A percentile compares a stretch with the other conserved stretches of the same genome.
phyloP scores from a whole-genome alignment of 768 basidiomycete species.

The Mycena galopus region DNA sequence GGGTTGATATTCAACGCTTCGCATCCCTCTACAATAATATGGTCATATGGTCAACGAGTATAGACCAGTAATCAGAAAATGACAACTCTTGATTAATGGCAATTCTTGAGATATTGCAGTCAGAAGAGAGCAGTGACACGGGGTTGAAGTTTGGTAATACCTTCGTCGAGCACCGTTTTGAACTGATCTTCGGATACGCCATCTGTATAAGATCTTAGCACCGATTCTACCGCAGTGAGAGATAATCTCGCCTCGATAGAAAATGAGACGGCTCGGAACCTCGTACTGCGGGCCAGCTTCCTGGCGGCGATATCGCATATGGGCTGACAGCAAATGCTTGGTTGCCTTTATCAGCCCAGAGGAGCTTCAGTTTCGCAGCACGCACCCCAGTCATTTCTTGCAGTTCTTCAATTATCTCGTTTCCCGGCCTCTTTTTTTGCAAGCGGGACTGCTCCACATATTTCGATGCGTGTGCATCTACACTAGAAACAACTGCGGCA shows the following conservation, averaged over 20 bases:
- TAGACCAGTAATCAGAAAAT: conserved; percentile 44
- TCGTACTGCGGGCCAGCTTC: conserved; percentile 66
- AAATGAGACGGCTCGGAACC: conserved; percentile 78
- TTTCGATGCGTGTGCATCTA: conserved; percentile 81
- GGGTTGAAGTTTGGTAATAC: conserved; percentile 54
- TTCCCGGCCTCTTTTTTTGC: conserved; percentile 68
- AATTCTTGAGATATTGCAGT: conserved; percentile 61
- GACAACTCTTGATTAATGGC: conserved; percentile 65
- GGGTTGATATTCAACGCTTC: conserved; percentile 65
- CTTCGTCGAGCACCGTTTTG: conserved; percentile 66
- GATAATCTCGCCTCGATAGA: conserved; percentile 74
- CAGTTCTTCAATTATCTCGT: conserved; percentile 86
- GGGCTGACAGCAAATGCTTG: too few relatives aligned
- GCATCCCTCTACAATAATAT: conserved; percentile 70
- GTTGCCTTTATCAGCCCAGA: too few relatives aligned
- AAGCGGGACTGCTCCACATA: conserved; percentile 75
- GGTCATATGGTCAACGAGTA: background rate
- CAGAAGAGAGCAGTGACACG: conserved; percentile 38
- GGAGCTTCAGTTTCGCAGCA: conserved; percentile 56
- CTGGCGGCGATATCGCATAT: too few relatives aligned
- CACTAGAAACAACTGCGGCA: conserved; percentile 83
- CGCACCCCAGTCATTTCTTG: conserved; percentile 68
- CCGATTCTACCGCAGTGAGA: background rate
- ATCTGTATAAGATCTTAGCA: conserved; percentile 51
- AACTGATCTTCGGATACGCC: conserved; percentile 71